A percentile compares a stretch with the other conserved stretches of the same genome.
Evolutionary conservation across 345 rosid genomes (phyloP).

Genomic region (Gossypium stocksii): DNA sequence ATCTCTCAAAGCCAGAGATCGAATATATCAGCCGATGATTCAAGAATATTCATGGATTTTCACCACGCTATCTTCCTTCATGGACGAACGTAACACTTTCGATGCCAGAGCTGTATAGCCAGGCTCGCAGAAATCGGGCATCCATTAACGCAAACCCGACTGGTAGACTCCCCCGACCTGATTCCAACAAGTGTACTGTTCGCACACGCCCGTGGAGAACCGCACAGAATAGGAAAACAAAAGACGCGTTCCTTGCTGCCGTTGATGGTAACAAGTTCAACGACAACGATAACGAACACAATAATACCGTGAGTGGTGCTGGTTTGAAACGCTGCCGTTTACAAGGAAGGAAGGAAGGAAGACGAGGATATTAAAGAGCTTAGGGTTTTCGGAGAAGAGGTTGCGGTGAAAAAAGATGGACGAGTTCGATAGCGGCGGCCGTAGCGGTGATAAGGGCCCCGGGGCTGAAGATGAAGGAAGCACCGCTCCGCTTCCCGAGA

Average conservation of each 20-base stretch:
- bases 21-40: constrained; percentile 22
- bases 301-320: constrained; percentile 18
- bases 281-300: neutral
- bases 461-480: constrained; percentile 86
- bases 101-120: constrained; percentile 56
- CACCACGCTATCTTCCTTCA: constrained; percentile 5
- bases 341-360: constrained; percentile 1
- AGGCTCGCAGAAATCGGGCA: constrained; percentile 37
- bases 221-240: constrained; percentile 11
- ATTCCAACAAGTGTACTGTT: neutral
- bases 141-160: constrained; percentile 22
- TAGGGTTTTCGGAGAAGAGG: constrained; percentile 31
- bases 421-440: constrained; percentile 65
- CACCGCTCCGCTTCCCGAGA: constrained; percentile 86
- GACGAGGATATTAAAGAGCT: constrained; percentile 14
- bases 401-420: constrained; percentile 48
- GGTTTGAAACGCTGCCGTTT: constrained; percentile 21
- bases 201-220: constrained; percentile 24
- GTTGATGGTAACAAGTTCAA: constrained; percentile 14
- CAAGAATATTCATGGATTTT: constrained; percentile 38
- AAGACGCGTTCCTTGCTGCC: constrained; percentile 22
- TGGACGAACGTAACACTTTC: constrained; percentile 21
- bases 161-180: constrained; percentile 12
- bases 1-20: neutral
- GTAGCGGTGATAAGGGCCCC: constrained; percentile 54